Conservation (phyloP, 345 rosid species). For the Citrus inodora region DNA sequence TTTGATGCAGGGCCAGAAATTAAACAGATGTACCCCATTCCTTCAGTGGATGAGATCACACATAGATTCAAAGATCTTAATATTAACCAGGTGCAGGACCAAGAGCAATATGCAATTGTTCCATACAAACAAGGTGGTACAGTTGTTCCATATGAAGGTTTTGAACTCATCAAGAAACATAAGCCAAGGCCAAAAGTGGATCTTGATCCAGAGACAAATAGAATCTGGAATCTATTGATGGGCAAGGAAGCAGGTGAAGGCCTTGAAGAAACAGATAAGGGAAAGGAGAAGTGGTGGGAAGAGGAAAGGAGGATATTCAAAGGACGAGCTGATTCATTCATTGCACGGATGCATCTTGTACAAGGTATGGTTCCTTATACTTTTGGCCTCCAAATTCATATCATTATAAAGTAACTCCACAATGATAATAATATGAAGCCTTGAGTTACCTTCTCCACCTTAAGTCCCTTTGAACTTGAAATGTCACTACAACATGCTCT, state of each 20-base stretch:
- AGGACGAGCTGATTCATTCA: conserved; percentile 83
- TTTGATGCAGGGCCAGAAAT: conserved; percentile 36
- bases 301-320: conserved; percentile 73
- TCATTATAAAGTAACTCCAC: not conserved
- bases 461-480: not conserved
- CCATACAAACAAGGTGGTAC: conserved; percentile 53
- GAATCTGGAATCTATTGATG: conserved; percentile 87
- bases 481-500: not conserved
- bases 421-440: not conserved
- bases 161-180: conserved; percentile 37
- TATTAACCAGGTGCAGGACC: conserved; percentile 25
- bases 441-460: not conserved
- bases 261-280: conserved; percentile 40
- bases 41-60: conserved; percentile 41
- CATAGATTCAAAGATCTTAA: conserved; percentile 40
- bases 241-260: conserved; percentile 60
- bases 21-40: conserved; percentile 21
- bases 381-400: not conserved
- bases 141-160: conserved; percentile 52
- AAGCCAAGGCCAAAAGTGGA: conserved; percentile 85
- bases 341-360: conserved; percentile 91
- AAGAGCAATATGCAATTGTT: conserved; percentile 58
- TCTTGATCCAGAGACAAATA: conserved; percentile 80
- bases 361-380: conserved; percentile 56
- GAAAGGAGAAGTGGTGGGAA: conserved; percentile 77